Evolutionary conservation across 192 early-diverging fungal genomes (phyloP), one percentile per base, ranked within the genome.

Genomic region (Coemansia sp.): DNA sequence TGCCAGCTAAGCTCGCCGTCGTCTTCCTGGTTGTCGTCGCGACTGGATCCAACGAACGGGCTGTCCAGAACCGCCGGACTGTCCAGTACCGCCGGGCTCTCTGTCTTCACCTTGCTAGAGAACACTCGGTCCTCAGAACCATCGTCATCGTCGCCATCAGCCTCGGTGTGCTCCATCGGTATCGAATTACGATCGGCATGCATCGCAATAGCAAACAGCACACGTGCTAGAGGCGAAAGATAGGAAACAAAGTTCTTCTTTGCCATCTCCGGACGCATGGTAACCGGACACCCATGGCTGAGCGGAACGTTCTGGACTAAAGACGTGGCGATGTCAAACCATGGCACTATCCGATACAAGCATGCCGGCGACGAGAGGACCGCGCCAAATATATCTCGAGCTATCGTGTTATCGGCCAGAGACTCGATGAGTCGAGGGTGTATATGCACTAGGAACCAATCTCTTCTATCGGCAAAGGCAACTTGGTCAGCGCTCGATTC

Each of bases 381-480:
- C 9, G 64, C 73, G 6, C 58, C 62, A 38, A 81, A 32, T 11
- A 81, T 48, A 11, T 34, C 46, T 6, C 62, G 69, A 15, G 73
- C 64, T 4, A 40, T 57, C n/a, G 41, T 32, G 58, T 52, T 61
- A 7, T 63, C 64, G 1, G 66, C 25, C 36, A 72, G 2, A 9
- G 33, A 4, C 2, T 65, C 68, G 11, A 81, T 25, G 13, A 70
- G 53, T 42, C 20, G 41, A 5, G 63, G 69, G 54, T 75, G 63
- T 19, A 72, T 56, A 13, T 74, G 73, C 6, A 49, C 61, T 10
- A 69, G 4, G 52, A 81, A 81, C 78, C 78, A 81, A 61, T 81
- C 78, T 23, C 63, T 55, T 14, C 22, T 63, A 32, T 71, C 69
- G 1, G 78, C 73, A 72, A 81, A 81, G n/a, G 70, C 54, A 15